Conservation (phyloP, 306 rosid genomes). For the Alnus rubra region DNA sequence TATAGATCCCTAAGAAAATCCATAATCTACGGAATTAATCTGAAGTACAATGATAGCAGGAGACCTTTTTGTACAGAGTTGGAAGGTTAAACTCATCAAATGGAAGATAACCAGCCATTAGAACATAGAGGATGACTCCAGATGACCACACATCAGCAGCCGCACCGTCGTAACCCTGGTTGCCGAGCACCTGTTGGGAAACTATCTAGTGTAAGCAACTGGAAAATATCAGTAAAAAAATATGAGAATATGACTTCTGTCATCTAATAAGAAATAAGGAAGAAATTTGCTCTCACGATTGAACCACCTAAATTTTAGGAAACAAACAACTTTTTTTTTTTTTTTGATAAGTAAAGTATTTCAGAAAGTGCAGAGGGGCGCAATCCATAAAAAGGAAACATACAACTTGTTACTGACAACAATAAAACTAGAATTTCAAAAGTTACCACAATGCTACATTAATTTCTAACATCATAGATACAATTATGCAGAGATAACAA, state of each 20-base stretch:
- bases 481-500: background rate
- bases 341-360: no score
- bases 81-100: constrained; percentile 75
- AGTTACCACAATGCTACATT: background rate
- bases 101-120: constrained; percentile 95
- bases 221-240: constrained; percentile 22
- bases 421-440: background rate
- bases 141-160: constrained; percentile 98
- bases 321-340: background rate
- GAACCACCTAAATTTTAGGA: constrained; percentile 1
- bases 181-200: constrained; percentile 66
- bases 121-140: constrained; percentile 84
- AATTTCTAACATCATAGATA: background rate
- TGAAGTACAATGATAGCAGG: constrained; percentile 17
- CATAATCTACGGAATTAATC: background rate
- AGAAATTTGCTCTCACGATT: background rate
- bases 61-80: constrained; percentile 63
- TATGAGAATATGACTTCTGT: constrained; percentile 9
- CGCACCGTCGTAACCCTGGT: constrained; percentile 90
- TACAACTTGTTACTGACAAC: background rate
- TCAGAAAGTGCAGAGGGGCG: no score
- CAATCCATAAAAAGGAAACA: background rate
- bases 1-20: background rate
- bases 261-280: constrained; percentile 1
- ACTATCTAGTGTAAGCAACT: constrained; percentile 20